Evolutionary conservation across 345 rosid species (phyloP).

Genomic region (Pugionium dolabratum): DNA sequence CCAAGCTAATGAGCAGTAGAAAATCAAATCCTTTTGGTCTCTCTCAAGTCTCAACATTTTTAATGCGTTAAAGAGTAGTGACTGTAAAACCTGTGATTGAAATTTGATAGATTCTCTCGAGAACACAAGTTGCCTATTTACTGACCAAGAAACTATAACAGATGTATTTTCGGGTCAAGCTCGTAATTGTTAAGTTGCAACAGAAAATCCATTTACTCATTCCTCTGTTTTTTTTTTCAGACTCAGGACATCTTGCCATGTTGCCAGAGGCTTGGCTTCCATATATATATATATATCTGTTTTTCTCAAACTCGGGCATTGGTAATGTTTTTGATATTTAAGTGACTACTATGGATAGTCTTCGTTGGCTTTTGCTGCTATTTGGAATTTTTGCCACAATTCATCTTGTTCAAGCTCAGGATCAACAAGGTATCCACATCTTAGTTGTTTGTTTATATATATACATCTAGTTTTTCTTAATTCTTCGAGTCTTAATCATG

Average conservation of each 20-base stretch:
- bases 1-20: not conserved
- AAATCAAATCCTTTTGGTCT: not conserved
- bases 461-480: not conserved
- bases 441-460: not conserved
- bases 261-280: slow-evolving; percentile 4
- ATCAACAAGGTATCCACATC: slow-evolving; percentile 30
- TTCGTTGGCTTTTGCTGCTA: not conserved
- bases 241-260: slow-evolving; percentile 24
- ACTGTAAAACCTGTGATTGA: slow-evolving; percentile 5
- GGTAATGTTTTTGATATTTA: not conserved
- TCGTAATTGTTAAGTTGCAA: not conserved
- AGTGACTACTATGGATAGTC: slow-evolving; percentile 2
- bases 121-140: no score
- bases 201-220: slow-evolving; percentile 15
- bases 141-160: slow-evolving; percentile 6
- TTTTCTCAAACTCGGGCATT: slow-evolving; percentile 5
- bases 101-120: not conserved
- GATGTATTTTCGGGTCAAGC: not conserved
- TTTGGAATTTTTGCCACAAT: slow-evolving; percentile 6
- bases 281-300: slow-evolving; percentile 6
- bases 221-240: slow-evolving; percentile 2
- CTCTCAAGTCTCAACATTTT: no score
- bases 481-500: slow-evolving; percentile 4
- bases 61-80: not conserved
- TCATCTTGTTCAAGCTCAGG: slow-evolving; percentile 30